Evolutionary conservation across 768 basidiomycete species (phyloP).

Genomic region (Lyophyllum atratum): DNA sequence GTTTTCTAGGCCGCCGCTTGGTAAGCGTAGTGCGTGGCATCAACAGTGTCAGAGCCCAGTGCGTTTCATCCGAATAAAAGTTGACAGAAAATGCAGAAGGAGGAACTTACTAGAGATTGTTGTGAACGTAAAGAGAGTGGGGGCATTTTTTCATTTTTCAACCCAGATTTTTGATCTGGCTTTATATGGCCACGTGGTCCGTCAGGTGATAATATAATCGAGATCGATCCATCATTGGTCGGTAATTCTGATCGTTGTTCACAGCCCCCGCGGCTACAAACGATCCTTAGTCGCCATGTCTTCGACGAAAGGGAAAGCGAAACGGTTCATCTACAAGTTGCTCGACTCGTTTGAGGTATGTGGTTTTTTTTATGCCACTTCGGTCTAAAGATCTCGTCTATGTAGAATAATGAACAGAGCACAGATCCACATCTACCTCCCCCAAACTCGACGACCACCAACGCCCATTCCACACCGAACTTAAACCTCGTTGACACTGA

Average conservation of each 20-base stretch:
- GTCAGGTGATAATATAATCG: background rate
- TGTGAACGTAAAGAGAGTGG: background rate
- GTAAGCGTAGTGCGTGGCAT: constrained; percentile 32
- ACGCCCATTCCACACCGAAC: background rate
- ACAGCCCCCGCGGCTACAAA: background rate
- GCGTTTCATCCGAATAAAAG: constrained; percentile 49
- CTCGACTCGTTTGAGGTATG: constrained; percentile 17
- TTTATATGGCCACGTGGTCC: background rate
- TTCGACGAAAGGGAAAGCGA: constrained; percentile 12
- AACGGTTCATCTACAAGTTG: constrained; percentile 22
- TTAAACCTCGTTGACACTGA: constrained; percentile 5
- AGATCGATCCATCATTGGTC: background rate
- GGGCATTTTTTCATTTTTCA: background rate
- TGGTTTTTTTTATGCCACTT: background rate
- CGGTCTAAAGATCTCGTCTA: background rate
- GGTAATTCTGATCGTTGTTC: background rate
- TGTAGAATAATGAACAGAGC: background rate
- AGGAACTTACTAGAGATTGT: constrained; percentile 2
- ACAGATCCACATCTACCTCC: constrained; percentile 13
- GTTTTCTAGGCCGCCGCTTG: constrained; percentile 36
- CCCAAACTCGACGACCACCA: constrained; percentile 16
- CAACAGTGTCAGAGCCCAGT: constrained; percentile 55
- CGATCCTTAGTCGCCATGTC: background rate
- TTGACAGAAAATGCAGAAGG: background rate
- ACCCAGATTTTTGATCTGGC: background rate